Evolutionary conservation across 345 rosid species (phyloP), one percentile per base, ranked within the genome.

Genomic region (Pelargonium nanum): DNA sequence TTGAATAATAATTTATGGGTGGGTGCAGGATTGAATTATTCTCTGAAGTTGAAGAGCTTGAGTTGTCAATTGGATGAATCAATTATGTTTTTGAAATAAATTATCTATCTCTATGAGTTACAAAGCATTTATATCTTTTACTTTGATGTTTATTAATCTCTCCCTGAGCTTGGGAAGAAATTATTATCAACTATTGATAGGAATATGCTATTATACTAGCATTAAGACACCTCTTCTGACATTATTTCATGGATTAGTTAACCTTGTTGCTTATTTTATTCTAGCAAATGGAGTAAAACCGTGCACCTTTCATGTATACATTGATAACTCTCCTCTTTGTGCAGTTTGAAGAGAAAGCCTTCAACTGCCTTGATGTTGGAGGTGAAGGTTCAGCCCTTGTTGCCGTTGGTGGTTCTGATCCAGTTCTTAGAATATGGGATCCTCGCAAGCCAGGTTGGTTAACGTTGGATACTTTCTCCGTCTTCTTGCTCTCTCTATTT

Each of bases 401-500:
- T 59, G 95, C 99, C 67, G 97, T 80, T 26, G 95, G 89, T 32
- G 93, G 88, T 61, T 94, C 97, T 68, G 97, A 90, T 56, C 89
- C 96, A 25, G 64, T 85, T 70, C 88, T 94, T 61, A 82, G 99
- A 74, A 76, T 94, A 68, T 94, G 97, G 96, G 99, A 94, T 78
- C 95, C 96, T 62, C 89, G 99, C 56, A 90, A 88, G 76, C 97
- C 97, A 77, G 99, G 97, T 94, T 12, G 34, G 66, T 67, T 44
- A 50, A 65, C 26, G 53, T 57, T 22, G n/a, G n/a, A 19, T 19
- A 60, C 30, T n/a, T 54, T 17, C 26, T 22, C n/a, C 19, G 24
- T 1, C 26, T 53, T 54, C 32, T 45, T 24, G 22, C 8, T 30
- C 7, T 44, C 53, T 25, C 53, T 54, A 24, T 24, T 4, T 22